Evolutionary conservation across 192 early-diverging fungal genomes (phyloP), one percentile per base, ranked within the genome.

Genomic region (Haplosporangium gracile): DNA sequence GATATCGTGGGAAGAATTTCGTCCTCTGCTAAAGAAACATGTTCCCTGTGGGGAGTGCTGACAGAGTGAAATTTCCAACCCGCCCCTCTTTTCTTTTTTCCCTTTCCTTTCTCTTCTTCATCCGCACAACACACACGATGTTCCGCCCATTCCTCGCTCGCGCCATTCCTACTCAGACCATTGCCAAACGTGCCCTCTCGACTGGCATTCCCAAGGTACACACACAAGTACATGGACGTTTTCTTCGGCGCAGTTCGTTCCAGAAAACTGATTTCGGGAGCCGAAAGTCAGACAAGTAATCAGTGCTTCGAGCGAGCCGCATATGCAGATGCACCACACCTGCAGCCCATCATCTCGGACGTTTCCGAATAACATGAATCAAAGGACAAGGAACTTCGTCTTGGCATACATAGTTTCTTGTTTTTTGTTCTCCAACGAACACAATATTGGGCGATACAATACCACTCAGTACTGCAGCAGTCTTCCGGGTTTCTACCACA

Each of bases 171-270:
- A 22, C 49, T 55, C 76, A 78, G 60, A 40, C 60, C 20, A 39
- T 82, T 20, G 40, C 65, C 47, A 84, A 75, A 36, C 72, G 82
- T 38, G 55, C 76, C 9, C 76, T 84, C 47, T 75, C 82, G 13
- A 84, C 76, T n/a, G 82, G 76, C n/a, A 55, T 84, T 34, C 82
- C 82, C 75, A 84, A 84, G 82, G 82, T 84, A 68, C 22, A 34
- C 34, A 49, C 5, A 10, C 6, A 8, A 7, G 4, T 45, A 71
- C 26, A 68, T 13, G 26, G 65, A 68, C 34, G 0, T 68, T 68
- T 68, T 68, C 29, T 29, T 72, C 36, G 6, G 10, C 39, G 4
- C 22, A 13, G 10, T 43, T 15, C 20, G 43, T 18, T 38, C 49
- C 49, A 18, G 49, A 51, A 5, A 51, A 16, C 18, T 51, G 20